A percentile compares a stretch with the other conserved stretches of the same genome.
These are phyloP conservation scores for Ilyonectria mors-panacis DNA, from an alignment of 2,329 filamentous ascomycete species.

Conservation along the genomic window DNA sequence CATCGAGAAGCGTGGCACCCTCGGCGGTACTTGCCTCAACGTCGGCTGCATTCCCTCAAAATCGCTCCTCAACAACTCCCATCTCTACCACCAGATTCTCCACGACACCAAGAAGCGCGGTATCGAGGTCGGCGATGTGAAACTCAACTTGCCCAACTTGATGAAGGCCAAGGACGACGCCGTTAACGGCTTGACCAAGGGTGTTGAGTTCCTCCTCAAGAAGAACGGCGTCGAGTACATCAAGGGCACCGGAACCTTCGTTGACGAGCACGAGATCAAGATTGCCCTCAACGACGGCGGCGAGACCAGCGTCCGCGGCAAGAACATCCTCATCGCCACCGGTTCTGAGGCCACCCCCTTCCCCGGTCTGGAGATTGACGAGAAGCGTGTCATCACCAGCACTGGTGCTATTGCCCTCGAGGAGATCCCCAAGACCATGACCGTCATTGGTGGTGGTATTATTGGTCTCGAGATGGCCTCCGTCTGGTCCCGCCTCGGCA, in stretches of 20 bases:
- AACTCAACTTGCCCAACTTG: slow-evolving; percentile 94
- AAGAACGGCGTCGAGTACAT: slow-evolving; percentile 99
- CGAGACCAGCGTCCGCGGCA: slow-evolving; percentile 87
- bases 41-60: slow-evolving; percentile 99
- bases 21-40: slow-evolving; percentile 98
- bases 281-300: slow-evolving; percentile 92
- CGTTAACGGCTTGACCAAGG: slow-evolving; percentile 91
- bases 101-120: slow-evolving; percentile 98
- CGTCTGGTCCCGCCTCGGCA: slow-evolving; percentile 94
- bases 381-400: slow-evolving; percentile 97
- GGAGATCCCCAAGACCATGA: slow-evolving; percentile 95
- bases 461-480: slow-evolving; percentile 99
- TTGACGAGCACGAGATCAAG: slow-evolving; percentile 91
- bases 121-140: slow-evolving; percentile 97
- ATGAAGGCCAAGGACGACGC: slow-evolving; percentile 99
- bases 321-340: slow-evolving; percentile 99
- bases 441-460: slow-evolving; percentile 98
- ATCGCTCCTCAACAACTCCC: slow-evolving; percentile 99
- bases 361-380: slow-evolving; percentile 94
- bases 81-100: slow-evolving; percentile 96
- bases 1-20: slow-evolving; percentile 96
- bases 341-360: slow-evolving; percentile 97
- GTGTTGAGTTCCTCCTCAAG: slow-evolving; percentile 98
- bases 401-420: slow-evolving; percentile 92
- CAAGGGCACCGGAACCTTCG: slow-evolving; percentile 91